Evolutionary conservation across 306 rosid genomes (phyloP).

Genomic region (Abrus pulchellus): DNA sequence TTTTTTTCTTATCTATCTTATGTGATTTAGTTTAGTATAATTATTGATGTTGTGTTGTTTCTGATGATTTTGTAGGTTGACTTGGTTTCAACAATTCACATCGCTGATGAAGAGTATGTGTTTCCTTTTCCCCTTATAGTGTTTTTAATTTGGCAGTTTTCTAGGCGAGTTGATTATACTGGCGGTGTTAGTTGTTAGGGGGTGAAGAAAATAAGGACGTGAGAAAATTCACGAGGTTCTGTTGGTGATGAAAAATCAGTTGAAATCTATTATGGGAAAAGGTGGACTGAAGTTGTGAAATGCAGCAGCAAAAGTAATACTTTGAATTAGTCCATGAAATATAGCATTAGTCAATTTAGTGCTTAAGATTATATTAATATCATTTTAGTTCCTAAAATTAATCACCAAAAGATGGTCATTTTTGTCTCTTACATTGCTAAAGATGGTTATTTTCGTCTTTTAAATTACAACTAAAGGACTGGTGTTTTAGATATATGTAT

Average conservation of each 20-base stretch:
- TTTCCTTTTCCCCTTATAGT: constrained; percentile 28
- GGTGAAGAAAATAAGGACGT: constrained; percentile 12
- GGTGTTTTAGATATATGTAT: no score
- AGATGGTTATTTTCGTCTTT: no score
- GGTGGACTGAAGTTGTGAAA: constrained; percentile 16
- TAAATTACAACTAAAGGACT: no score
- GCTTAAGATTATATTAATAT: no score
- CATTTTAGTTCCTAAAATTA: no score
- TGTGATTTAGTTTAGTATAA: background rate
- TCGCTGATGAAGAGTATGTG: constrained; percentile 91
- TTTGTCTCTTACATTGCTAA: no score
- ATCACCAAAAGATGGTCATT: no score
- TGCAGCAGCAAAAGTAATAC: background rate
- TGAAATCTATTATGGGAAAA: constrained; percentile 16
- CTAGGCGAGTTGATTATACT: background rate
- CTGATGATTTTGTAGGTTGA: constrained; percentile 80
- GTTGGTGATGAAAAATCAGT: constrained; percentile 21
- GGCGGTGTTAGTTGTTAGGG: constrained; percentile 3
- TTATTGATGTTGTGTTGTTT: constrained; percentile 19
- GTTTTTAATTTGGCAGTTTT: constrained; percentile 39
- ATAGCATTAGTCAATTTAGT: no score
- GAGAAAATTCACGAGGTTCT: constrained; percentile 12
- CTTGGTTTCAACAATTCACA: constrained; percentile 96
- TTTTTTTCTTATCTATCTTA: constrained; percentile 1
- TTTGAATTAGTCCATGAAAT: no score